Conservation (phyloP, 345 rosid genomes). For the Microcos paniculata region DNA sequence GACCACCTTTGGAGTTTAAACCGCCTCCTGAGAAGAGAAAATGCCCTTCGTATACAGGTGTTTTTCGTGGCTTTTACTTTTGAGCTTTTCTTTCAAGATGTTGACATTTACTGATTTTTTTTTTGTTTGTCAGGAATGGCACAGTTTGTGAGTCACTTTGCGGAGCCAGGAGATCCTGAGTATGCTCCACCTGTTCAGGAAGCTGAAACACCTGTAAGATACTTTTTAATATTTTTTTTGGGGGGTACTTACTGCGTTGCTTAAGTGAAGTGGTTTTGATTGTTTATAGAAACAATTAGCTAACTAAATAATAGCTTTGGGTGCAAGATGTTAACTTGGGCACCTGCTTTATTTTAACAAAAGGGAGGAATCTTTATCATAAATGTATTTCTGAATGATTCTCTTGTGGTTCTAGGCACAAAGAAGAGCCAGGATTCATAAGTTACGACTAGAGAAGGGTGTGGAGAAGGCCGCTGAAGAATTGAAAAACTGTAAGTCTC, state of each 20-base stretch:
- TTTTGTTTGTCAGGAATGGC: constrained; percentile 68
- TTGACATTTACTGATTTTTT: not conserved
- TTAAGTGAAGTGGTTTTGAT: not conserved
- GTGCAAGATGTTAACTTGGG: not conserved
- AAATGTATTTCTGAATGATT: not conserved
- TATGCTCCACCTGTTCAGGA: constrained; percentile 79
- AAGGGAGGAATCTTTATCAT: not conserved
- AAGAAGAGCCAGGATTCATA: constrained; percentile 80
- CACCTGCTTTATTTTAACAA: not conserved
- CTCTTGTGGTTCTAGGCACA: constrained; percentile 43
- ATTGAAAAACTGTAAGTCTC: constrained; percentile 55
- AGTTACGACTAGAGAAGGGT: constrained; percentile 76
- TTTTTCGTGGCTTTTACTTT: not conserved
- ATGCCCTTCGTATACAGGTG: constrained; percentile 77
- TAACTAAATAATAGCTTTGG: not conserved
- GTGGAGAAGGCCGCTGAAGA: constrained; percentile 84
- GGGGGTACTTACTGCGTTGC: not conserved
- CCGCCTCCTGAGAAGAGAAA: constrained; percentile 93
- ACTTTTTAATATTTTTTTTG: not conserved
- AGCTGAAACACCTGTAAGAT: constrained; percentile 84
- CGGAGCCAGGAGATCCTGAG: constrained; percentile 84
- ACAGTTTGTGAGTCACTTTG: constrained; percentile 75
- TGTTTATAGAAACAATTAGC: not conserved
- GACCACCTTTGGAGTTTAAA: constrained; percentile 78
- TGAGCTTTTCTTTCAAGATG: not conserved